A percentile compares a stretch with the other conserved stretches of the same genome.
Conservation (phyloP, 768 basidiomycete species). For the Lyophyllum atratum region DNA sequence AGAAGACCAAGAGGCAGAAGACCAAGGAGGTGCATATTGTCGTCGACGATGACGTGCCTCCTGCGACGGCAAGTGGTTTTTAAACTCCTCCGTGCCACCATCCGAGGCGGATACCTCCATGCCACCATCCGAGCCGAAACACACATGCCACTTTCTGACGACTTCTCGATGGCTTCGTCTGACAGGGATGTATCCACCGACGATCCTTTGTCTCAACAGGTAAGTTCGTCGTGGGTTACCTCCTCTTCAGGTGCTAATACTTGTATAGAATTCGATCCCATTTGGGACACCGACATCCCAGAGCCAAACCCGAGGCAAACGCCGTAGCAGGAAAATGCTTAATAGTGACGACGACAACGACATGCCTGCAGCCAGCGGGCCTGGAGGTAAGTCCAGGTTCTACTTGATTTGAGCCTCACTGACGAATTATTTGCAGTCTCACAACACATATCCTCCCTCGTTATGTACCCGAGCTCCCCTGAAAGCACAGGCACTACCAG, state of each 20-base stretch:
- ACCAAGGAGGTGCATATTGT: neutral
- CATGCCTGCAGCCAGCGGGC: neutral
- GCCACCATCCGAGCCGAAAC: neutral
- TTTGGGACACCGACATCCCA: neutral
- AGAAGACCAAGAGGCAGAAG: no score
- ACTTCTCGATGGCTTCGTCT: neutral
- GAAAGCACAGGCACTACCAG: neutral
- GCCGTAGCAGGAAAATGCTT: neutral
- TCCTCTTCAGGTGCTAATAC: neutral
- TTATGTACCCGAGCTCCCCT: neutral
- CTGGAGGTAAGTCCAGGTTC: neutral
- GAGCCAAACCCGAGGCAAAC: neutral
- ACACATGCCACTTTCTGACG: no score
- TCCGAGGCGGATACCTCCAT: neutral
- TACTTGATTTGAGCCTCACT: neutral
- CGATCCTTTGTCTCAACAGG: neutral
- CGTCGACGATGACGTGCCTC: neutral
- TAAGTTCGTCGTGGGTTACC: neutral
- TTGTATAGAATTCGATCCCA: neutral
- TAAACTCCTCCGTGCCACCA: neutral
- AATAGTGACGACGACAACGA: neutral
- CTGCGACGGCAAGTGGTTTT: neutral
- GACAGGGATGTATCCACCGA: neutral
- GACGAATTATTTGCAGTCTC: neutral
- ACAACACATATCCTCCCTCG: neutral